These are phyloP conservation scores for Tephrocybe sp. DNA, from an alignment of 768 basidiomycete species.

Conservation along the genomic window DNA sequence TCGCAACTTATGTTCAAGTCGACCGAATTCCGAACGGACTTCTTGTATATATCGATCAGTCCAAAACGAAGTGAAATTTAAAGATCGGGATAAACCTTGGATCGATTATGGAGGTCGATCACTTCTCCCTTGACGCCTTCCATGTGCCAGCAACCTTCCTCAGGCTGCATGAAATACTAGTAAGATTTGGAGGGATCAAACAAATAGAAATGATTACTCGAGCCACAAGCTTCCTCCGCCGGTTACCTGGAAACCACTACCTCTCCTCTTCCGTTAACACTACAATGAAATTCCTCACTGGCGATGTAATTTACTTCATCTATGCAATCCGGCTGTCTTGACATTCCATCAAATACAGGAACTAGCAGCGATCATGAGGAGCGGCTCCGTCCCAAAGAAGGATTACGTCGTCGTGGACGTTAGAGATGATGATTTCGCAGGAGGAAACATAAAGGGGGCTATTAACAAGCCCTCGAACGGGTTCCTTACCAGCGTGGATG, in stretches of 20 bases:
- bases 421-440: slow-evolving; percentile 76
- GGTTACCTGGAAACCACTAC: no score
- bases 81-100: no score
- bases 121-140: no score
- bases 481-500: slow-evolving; percentile 56
- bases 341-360: slow-evolving; percentile 42
- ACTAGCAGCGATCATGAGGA: slow-evolving; percentile 67
- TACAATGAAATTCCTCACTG: slow-evolving; percentile 20
- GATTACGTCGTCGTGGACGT: slow-evolving; percentile 83
- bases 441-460: slow-evolving; percentile 74
- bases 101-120: no score
- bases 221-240: not conserved
- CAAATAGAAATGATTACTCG: not conserved
- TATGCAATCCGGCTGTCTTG: not conserved
- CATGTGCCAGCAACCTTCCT: no score
- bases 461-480: slow-evolving; percentile 59
- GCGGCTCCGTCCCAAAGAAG: slow-evolving; percentile 51
- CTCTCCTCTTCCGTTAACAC: not conserved
- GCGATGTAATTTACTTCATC: slow-evolving; percentile 14
- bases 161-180: no score
- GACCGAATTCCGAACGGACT: no score
- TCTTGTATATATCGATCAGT: no score
- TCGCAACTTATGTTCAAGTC: no score
- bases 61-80: no score
- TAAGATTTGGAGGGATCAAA: not conserved